Percentiles rank a stretch among this genome's conserved stretches.
phyloP scores from a whole-genome alignment of 2,329 filamentous ascomycete genomes.

The Colletotrichum falcatum region DNA sequence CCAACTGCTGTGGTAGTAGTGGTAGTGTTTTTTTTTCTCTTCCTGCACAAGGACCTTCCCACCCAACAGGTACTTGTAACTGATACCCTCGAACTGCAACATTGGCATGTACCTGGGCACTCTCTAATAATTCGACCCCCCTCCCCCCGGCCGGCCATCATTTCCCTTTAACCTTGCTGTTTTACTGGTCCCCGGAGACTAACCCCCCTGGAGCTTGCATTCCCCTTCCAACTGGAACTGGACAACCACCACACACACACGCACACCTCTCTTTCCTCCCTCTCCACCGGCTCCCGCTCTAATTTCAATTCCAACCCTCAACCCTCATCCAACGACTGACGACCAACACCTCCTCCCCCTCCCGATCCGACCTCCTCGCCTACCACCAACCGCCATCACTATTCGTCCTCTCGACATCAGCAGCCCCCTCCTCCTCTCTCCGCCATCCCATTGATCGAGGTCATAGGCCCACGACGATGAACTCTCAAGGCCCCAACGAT shows the following conservation, averaged over 20 bases:
- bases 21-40: too few relatives aligned
- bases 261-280: constrained; percentile 40
- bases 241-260: constrained; percentile 38
- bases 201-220: constrained; percentile 44
- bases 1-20: constrained; percentile 36
- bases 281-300: constrained; percentile 39
- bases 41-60: constrained; percentile 32
- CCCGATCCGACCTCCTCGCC: constrained; percentile 37
- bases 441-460: constrained; percentile 33
- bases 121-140: constrained; percentile 36
- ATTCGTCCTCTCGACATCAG: constrained; percentile 11
- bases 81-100: constrained; percentile 3
- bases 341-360: constrained; percentile 35
- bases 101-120: constrained; percentile 26
- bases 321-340: constrained; percentile 40
- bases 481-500: constrained; percentile 69
- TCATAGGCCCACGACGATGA: constrained; percentile 58
- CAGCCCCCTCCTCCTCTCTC: constrained; percentile 30
- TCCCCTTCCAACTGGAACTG: constrained; percentile 41
- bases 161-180: constrained; percentile 41
- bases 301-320: constrained; percentile 40
- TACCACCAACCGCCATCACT: constrained; percentile 28
- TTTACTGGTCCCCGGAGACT: constrained; percentile 41
- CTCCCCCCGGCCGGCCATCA: constrained; percentile 39
- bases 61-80: constrained; percentile 16